Conservation (phyloP, 306 rosid species). For the Cucumis sativus region DNA sequence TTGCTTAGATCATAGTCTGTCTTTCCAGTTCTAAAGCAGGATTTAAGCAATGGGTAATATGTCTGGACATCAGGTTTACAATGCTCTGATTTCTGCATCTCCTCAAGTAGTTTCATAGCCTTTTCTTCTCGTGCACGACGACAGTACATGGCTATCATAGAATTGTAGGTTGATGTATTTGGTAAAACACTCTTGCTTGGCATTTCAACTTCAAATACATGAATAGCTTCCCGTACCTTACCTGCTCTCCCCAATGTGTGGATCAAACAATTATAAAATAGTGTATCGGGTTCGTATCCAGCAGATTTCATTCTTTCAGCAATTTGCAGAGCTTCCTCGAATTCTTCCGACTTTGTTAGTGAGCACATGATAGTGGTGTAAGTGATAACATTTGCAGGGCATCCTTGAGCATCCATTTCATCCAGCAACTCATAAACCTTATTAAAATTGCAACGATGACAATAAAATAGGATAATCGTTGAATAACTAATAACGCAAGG, state of each 20-base stretch:
- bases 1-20: constrained; percentile 25
- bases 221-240: constrained; percentile 32
- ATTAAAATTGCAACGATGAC: constrained; percentile 32
- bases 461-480: constrained; percentile 47
- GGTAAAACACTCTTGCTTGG: constrained; percentile 31
- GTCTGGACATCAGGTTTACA: constrained; percentile 79
- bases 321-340: constrained; percentile 53
- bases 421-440: constrained; percentile 60
- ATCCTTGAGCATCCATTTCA: constrained; percentile 67
- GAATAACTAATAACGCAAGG: constrained; percentile 82
- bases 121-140: constrained; percentile 31
- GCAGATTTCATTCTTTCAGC: constrained; percentile 41
- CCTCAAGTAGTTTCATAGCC: constrained; percentile 36
- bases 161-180: constrained; percentile 64
- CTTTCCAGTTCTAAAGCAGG: constrained; percentile 47
- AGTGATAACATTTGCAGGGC: constrained; percentile 56
- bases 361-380: constrained; percentile 56
- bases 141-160: constrained; percentile 74
- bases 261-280: constrained; percentile 60
- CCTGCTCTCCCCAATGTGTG: constrained; percentile 64
- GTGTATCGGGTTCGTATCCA: constrained; percentile 53
- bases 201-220: constrained; percentile 51
- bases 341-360: constrained; percentile 41
- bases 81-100: constrained; percentile 48
- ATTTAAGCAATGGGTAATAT: constrained; percentile 70